A percentile compares a stretch with the other conserved stretches of the same genome.
phyloP scores from a whole-genome alignment of 1,284 basidiomycete species.

The Spongiforma sp. region DNA sequence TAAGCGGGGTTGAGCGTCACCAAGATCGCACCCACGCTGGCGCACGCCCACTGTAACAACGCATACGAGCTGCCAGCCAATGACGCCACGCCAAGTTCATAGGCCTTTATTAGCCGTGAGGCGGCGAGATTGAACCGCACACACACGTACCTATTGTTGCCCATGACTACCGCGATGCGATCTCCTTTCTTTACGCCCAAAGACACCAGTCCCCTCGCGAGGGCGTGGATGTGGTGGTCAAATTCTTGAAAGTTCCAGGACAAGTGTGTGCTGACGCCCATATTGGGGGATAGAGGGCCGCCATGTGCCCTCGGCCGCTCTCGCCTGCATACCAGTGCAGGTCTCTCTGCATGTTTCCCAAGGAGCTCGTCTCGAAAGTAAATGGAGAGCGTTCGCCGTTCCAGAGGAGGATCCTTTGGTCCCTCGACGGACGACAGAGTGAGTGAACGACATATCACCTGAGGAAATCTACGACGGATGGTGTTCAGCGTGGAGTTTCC shows the following conservation, averaged over 20 bases:
- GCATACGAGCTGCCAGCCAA: conserved; percentile 67
- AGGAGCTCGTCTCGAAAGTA: conserved; percentile 69
- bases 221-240: conserved; percentile 65
- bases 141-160: conserved; percentile 71
- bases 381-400: conserved; percentile 61
- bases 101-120: no score
- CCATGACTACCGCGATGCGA: conserved; percentile 83
- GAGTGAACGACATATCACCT: conserved; percentile 26
- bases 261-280: conserved; percentile 55
- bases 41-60: conserved; percentile 83
- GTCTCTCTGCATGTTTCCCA: conserved; percentile 50
- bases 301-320: conserved; percentile 66
- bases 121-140: not conserved
- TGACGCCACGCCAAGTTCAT: not conserved
- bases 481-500: no score
- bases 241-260: conserved; percentile 81
- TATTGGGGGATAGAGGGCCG: conserved; percentile 57
- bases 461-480: conserved; percentile 3
- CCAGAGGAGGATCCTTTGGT: conserved; percentile 63
- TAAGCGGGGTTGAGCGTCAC: conserved; percentile 88
- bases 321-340: conserved; percentile 69
- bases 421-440: conserved; percentile 63
- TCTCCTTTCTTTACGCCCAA: conserved; percentile 81
- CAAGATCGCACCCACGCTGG: conserved; percentile 78
- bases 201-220: conserved; percentile 71